Evolutionary conservation across 2,329 filamentous ascomycete genomes (phyloP).

Genomic region (Periconia digitata): DNA sequence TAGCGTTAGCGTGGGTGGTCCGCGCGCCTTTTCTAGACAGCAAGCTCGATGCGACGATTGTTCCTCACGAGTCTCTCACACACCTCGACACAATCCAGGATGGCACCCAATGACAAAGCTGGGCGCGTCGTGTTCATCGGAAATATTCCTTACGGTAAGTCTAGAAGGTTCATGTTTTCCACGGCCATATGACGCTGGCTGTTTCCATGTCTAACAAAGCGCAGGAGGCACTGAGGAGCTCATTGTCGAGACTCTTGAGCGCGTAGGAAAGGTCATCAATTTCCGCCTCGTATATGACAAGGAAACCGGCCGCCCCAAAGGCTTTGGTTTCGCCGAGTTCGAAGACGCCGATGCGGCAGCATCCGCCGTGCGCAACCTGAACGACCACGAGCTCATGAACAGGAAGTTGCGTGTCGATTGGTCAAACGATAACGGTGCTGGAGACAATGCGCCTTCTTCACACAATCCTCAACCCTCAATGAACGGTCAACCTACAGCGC

Average conservation of each 20-base stretch:
- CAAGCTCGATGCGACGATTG: neutral
- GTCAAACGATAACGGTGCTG: conserved; percentile 83
- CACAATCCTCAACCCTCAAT: conserved; percentile 47
- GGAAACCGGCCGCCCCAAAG: conserved; percentile 91
- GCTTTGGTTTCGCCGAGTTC: conserved; percentile 96
- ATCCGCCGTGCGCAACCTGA: conserved; percentile 91
- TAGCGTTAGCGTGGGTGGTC: neutral
- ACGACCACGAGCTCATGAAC: conserved; percentile 94
- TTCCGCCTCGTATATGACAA: conserved; percentile 95
- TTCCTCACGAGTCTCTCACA: neutral
- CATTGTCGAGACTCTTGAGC: conserved; percentile 90
- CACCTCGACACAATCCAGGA: conserved; percentile 10
- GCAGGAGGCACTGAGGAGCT: conserved; percentile 92
- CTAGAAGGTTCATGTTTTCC: too few species aligned
- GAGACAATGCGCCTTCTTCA: conserved; percentile 51
- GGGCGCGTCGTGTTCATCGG: conserved; percentile 82
- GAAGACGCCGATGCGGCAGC: conserved; percentile 89
- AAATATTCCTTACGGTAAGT: conserved; percentile 77
- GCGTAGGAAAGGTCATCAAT: conserved; percentile 84
- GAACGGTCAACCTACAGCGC: conserved; percentile 46
- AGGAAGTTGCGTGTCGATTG: conserved; percentile 94
- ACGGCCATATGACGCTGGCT: too few species aligned
- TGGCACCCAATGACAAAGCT: conserved; percentile 61
- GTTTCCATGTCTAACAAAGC: conserved; percentile 4
- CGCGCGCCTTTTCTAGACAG: neutral